Conservation (phyloP, 495 filamentous ascomycete genomes). For the Umbilicaria muhlenbergii region DNA sequence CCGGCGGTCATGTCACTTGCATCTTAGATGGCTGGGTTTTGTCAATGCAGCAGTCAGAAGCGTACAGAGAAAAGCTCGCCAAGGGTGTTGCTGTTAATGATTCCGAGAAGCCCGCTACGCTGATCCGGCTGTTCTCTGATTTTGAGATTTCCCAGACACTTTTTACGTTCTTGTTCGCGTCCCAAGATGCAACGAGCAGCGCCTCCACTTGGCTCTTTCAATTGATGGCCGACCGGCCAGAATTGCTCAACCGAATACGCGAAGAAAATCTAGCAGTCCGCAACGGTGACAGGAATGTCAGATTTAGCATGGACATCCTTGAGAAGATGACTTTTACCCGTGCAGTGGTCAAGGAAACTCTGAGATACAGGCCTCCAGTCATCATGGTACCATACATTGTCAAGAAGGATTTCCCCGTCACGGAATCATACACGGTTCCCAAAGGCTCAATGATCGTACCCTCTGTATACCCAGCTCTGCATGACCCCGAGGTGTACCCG, state of each 20-base stretch:
- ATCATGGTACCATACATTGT: slow-evolving; percentile 94
- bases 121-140: slow-evolving; percentile 78
- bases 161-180: slow-evolving; percentile 96
- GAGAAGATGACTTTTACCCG: slow-evolving; percentile 84
- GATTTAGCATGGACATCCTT: slow-evolving; percentile 65
- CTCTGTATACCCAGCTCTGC: slow-evolving; percentile 75
- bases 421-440: slow-evolving; percentile 69
- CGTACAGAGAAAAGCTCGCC: slow-evolving; percentile 57
- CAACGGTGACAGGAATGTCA: slow-evolving; percentile 56
- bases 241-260: slow-evolving; percentile 75
- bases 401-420: slow-evolving; percentile 93
- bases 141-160: slow-evolving; percentile 89
- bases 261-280: slow-evolving; percentile 76
- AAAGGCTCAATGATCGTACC: slow-evolving; percentile 95
- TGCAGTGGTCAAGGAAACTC: slow-evolving; percentile 81
- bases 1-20: slow-evolving; percentile 73
- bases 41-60: slow-evolving; percentile 66
- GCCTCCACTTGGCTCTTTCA: slow-evolving; percentile 94
- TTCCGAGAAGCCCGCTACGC: slow-evolving; percentile 60
- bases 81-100: slow-evolving; percentile 50
- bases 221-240: slow-evolving; percentile 82
- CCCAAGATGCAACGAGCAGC: slow-evolving; percentile 89
- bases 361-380: slow-evolving; percentile 92
- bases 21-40: slow-evolving; percentile 93
- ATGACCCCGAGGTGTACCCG: slow-evolving; percentile 85